Conservation (phyloP, 352 stramenopile species). For the Phytophthora crassamura region DNA sequence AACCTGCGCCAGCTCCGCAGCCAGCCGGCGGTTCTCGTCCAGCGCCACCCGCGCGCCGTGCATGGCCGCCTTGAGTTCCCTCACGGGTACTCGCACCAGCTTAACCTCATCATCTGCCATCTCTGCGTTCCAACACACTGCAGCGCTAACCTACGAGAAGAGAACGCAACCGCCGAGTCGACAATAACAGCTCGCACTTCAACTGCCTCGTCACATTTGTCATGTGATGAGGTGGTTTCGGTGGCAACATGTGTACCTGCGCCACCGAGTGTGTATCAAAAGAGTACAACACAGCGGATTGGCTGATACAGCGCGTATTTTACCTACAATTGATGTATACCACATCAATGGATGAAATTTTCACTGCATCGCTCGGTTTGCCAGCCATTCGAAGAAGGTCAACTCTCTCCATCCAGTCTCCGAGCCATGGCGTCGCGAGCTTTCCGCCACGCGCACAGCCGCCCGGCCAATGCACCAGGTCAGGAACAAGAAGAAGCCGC, state of each 20-base stretch:
- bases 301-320: too few relatives aligned
- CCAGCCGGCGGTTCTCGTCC: constrained; percentile 43
- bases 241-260: too few relatives aligned
- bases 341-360: too few relatives aligned
- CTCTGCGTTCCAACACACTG: neutral
- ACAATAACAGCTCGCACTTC: neutral
- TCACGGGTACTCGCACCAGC: constrained; percentile 54
- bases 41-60: constrained; percentile 35
- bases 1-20: constrained; percentile 35
- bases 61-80: constrained; percentile 46
- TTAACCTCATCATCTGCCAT: constrained; percentile 33
- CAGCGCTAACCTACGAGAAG: neutral
- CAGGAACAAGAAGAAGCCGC: constrained; percentile 25
- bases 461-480: constrained; percentile 3
- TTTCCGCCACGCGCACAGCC: constrained; percentile 39
- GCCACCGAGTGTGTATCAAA: too few relatives aligned
- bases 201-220: constrained; percentile 26
- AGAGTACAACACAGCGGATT: too few relatives aligned
- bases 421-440: constrained; percentile 38
- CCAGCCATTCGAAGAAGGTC: constrained; percentile 34
- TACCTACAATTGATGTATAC: too few relatives aligned
- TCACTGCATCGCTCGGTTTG: neutral
- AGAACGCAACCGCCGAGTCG: neutral
- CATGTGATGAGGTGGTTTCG: too few relatives aligned
- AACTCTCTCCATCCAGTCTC: neutral